phyloP scores from a whole-genome alignment of 1,284 basidiomycete genomes.

The Microbotryum scabiosae region DNA sequence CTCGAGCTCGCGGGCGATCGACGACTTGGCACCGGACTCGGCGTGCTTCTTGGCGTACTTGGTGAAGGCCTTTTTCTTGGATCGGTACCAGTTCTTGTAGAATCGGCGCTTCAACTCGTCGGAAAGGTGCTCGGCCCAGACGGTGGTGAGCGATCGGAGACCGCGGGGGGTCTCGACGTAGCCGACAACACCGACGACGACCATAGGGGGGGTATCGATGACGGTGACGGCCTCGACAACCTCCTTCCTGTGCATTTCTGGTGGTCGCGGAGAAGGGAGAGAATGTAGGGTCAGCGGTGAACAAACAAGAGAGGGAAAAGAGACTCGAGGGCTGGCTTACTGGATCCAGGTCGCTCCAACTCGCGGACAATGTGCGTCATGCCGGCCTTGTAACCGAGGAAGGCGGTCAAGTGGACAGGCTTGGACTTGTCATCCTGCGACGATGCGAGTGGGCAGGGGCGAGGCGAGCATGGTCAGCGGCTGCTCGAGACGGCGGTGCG shows the following conservation, averaged over 20 bases:
- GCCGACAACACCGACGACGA: constrained; percentile 96
- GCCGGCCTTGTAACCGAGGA: constrained; percentile 99
- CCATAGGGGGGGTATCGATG: constrained; percentile 94
- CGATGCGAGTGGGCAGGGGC: constrained; percentile 15
- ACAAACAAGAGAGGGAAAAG: not conserved
- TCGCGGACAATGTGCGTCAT: constrained; percentile 99
- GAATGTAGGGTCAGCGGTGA: constrained; percentile 6
- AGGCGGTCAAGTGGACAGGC: constrained; percentile 95
- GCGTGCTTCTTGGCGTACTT: constrained; percentile 97
- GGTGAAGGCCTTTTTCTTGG: constrained; percentile 99
- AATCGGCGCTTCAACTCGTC: constrained; percentile 95
- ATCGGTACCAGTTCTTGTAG: constrained; percentile 94
- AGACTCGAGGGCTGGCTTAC: constrained; percentile 49
- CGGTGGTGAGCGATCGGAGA: constrained; percentile 70
- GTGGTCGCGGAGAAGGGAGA: not conserved
- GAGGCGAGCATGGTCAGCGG: not conserved
- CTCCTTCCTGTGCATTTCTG: constrained; percentile 99
- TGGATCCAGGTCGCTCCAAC: constrained; percentile 96
- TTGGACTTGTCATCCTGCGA: constrained; percentile 96
- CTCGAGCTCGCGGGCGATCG: constrained; percentile 90
- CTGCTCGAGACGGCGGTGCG: not conserved
- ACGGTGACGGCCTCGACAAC: constrained; percentile 96
- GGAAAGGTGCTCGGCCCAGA: constrained; percentile 58
- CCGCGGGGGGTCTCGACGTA: constrained; percentile 99
- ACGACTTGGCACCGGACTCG: constrained; percentile 79